Evolutionary conservation across 768 basidiomycete species (phyloP), one percentile per base, ranked within the genome.

Genomic region (Podaxis sp.): DNA sequence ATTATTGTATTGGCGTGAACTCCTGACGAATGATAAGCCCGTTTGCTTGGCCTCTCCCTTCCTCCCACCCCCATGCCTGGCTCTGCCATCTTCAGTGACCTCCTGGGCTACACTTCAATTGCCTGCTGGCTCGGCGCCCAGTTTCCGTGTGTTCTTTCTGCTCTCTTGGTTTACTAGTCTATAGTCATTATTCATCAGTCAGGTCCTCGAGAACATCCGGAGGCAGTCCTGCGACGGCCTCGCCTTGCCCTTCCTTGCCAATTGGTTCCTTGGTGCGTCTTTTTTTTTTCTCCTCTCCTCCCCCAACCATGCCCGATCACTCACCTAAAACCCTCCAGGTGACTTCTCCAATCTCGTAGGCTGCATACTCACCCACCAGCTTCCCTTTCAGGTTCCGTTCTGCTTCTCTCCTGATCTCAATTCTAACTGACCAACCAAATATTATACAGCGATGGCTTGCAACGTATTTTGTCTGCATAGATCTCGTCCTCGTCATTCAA

Each of bases 291-390:
- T 35, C 40, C 57, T 55, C 11, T 23, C 50, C 21, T 50, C 23
- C 5, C 25, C 21, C 23, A 11, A 21, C 11, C 18, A 13, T 21
- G 23, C 25, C 11, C 47, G 11, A 23, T 11, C 18, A 25, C 47
- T 48, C 18, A 48, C 10, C 9, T 23, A 27, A 23, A 48, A 9
- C 47, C 47, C 11, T 9, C 10, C 70, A 91, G 96, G 96, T 52
- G 97, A 99, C 74, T 77, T 90, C 23, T 94, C 95, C 18, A 98
- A 98, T 73, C 81, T 98, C 32, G 72, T 98, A 61, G 95, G 93
- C 9, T 95, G 93, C 70, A 75, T 98, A 61, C 78, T 99, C 57
- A 98, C 97, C 2, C 83, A 89, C 67, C 97, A 98, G 70, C 81
- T 97, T 14, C 93, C 94, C 21, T 98, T 99, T 72, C 96, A 98